Conservation (phyloP, 1,139 yeast genomes). For the Blastobotrys arbuscula region DNA sequence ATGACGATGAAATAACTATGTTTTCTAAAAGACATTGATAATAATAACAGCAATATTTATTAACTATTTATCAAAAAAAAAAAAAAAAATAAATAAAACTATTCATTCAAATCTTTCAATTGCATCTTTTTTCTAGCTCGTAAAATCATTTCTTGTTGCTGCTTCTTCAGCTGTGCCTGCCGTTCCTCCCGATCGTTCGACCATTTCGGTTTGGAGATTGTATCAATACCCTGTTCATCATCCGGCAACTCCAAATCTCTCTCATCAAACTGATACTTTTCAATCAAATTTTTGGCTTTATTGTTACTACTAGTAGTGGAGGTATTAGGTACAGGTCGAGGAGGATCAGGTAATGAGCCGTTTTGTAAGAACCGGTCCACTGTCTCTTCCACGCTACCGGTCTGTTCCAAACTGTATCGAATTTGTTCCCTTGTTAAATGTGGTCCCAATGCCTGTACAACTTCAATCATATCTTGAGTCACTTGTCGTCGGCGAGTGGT, state of each 20-base stretch:
- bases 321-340: slow-evolving; percentile 9
- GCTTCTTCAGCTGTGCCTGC: slow-evolving; percentile 39
- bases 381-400: slow-evolving; percentile 79
- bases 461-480: slow-evolving; percentile 78
- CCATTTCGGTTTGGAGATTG: slow-evolving; percentile 33
- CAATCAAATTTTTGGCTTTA: slow-evolving; percentile 20
- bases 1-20: neutral
- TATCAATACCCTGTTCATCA: slow-evolving; percentile 12
- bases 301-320: slow-evolving; percentile 6
- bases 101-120: slow-evolving; percentile 15
- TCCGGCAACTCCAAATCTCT: slow-evolving; percentile 11
- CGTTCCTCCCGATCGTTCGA: slow-evolving; percentile 38
- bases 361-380: slow-evolving; percentile 62
- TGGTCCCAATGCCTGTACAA: slow-evolving; percentile 82
- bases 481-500: slow-evolving; percentile 44
- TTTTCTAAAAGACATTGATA: neutral
- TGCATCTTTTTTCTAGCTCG: slow-evolving; percentile 44
- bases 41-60: neutral
- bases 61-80: too few relatives aligned
- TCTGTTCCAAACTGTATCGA: slow-evolving; percentile 43
- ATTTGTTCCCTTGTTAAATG: slow-evolving; percentile 65
- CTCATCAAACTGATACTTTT: slow-evolving; percentile 27
- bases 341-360: slow-evolving; percentile 60
- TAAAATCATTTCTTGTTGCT: slow-evolving; percentile 47
- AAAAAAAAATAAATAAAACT: neutral